Conservation (phyloP, 371 early-diverging fungal species). For the Haplosporangium sp. region DNA sequence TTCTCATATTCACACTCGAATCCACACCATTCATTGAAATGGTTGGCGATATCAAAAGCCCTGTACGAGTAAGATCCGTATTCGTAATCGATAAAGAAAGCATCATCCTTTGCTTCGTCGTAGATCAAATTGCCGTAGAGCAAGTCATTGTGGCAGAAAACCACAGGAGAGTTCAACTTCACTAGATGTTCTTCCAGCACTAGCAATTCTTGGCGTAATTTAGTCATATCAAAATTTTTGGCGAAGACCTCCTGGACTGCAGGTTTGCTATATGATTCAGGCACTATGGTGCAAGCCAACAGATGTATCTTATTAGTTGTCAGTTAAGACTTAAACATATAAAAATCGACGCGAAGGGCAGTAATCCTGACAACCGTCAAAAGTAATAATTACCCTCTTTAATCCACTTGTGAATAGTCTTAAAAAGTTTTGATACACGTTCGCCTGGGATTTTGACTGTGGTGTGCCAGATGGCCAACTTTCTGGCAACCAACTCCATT, state of each 20-base stretch:
- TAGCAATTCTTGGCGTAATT: constrained; percentile 68
- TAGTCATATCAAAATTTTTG: constrained; percentile 64
- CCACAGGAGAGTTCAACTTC: constrained; percentile 79
- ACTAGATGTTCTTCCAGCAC: constrained; percentile 40
- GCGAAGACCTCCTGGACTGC: constrained; percentile 72
- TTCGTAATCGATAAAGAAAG: constrained; percentile 93
- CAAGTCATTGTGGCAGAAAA: constrained; percentile 94
- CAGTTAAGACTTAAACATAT: background rate
- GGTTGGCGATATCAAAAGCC: constrained; percentile 96
- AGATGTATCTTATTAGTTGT: background rate
- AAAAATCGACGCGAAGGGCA: background rate
- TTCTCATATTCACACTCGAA: constrained; percentile 93
- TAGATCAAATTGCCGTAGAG: constrained; percentile 91
- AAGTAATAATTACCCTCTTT: constrained; percentile 64
- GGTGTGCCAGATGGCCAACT: constrained; percentile 87
- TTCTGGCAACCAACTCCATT: constrained; percentile 81
- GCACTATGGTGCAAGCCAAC: constrained; percentile 60
- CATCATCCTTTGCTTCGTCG: constrained; percentile 68
- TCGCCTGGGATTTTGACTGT: constrained; percentile 67
- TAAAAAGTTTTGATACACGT: constrained; percentile 75
- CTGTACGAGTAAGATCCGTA: constrained; percentile 88
- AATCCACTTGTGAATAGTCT: constrained; percentile 85
- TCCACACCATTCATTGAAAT: constrained; percentile 88
- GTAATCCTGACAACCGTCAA: background rate
- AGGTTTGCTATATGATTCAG: constrained; percentile 70